Evolutionary conservation across 805 yeast species (phyloP).

Genomic region (Cyberlindnera mrakii): DNA sequence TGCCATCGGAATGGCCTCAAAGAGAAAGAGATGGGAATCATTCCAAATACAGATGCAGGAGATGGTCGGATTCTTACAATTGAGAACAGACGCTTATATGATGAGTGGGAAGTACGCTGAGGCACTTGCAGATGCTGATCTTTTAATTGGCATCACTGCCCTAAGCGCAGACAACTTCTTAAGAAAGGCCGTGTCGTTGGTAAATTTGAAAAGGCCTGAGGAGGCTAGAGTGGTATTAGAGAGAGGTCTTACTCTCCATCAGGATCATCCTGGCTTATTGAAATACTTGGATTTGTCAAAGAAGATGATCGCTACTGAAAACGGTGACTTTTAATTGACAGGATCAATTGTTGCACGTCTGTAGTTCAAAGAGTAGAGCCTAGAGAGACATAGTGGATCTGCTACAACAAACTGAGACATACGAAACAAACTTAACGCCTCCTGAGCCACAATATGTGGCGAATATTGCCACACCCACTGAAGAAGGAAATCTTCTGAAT

Average conservation of each 20-base stretch:
- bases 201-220: constrained; percentile 55
- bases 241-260: constrained; percentile 63
- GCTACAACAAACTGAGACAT: too few species aligned
- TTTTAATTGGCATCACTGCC: constrained; percentile 19
- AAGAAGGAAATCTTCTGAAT: too few species aligned
- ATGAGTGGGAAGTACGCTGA: constrained; percentile 46
- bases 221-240: constrained; percentile 64
- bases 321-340: constrained; percentile 39
- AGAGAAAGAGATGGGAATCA: constrained; percentile 68
- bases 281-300: constrained; percentile 42
- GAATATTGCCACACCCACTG: too few species aligned
- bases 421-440: too few species aligned
- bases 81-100: constrained; percentile 65
- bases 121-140: constrained; percentile 66
- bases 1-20: constrained; percentile 61
- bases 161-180: constrained; percentile 62
- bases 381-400: too few species aligned
- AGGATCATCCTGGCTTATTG: constrained; percentile 42
- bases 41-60: constrained; percentile 71
- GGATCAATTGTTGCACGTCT: not conserved
- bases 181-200: constrained; percentile 60
- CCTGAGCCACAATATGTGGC: too few species aligned
- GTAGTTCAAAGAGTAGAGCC: too few species aligned
- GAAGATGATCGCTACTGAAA: constrained; percentile 47
- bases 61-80: constrained; percentile 56